These are phyloP conservation scores for Solanum corneliomulleri DNA, from an alignment of 257 asterid genomes.

Conservation along the genomic window DNA sequence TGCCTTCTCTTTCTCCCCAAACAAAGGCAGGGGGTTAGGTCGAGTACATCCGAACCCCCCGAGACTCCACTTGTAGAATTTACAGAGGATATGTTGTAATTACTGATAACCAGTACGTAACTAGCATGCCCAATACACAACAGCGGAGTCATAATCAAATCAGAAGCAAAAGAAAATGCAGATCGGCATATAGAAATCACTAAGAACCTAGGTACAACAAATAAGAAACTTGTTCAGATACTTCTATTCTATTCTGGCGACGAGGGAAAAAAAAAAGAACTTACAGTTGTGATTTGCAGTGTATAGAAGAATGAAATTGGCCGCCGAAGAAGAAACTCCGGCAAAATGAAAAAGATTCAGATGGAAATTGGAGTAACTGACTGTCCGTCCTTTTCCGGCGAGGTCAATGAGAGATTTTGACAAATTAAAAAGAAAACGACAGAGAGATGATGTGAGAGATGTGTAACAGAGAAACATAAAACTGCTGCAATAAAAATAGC, in stretches of 20 bases:
- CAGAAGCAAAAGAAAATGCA: not conserved
- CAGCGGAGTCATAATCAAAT: not conserved
- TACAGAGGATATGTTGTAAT: not conserved
- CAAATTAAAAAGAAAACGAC: not conserved
- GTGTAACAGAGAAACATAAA: not conserved
- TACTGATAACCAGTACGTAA: not conserved
- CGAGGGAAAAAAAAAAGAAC: not conserved
- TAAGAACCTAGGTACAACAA: not conserved
- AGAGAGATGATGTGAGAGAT: not conserved
- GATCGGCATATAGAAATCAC: not conserved
- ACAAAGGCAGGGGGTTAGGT: not conserved
- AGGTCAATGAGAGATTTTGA: not conserved
- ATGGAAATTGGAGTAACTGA: not conserved
- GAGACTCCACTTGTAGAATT: not conserved
- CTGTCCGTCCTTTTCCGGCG: not conserved
- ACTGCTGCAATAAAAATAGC: not conserved
- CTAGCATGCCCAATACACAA: not conserved
- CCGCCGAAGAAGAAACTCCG: not conserved
- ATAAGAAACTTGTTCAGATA: not conserved
- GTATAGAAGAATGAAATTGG: not conserved
- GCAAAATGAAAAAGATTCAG: not conserved
- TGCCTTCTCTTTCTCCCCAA: not conserved
- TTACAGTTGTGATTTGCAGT: not conserved
- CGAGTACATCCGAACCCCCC: not conserved
- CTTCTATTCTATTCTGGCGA: not conserved